Evolutionary conservation across 192 early-diverging fungal genomes (phyloP), one percentile per base, ranked within the genome.

Genomic region (Rhizophagus clarus): DNA sequence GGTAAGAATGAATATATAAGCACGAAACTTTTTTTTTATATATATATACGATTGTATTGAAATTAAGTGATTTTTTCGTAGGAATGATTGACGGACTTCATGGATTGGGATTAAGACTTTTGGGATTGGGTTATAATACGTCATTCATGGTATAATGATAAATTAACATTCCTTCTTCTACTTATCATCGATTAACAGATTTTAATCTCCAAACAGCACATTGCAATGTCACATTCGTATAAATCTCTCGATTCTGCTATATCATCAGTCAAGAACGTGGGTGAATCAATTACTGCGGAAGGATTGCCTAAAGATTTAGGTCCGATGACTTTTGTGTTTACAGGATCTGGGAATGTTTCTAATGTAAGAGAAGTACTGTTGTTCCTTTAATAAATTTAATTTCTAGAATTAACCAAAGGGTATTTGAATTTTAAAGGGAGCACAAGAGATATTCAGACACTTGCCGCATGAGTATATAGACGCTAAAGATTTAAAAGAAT

Each of bases 31-130:
- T 22, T 56, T 56, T 10, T 56, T 56, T 56, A 7, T 7, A 56
- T 6, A n/a, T n/a, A n/a, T n/a, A n/a, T 17, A 6, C 6, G 6
- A 17, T 7, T 7, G 20, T 22, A 22, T 56, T 56, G 22, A 40
- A 22, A 15, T 31, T 26, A 45, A 12, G 10, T n/a, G 2, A 8
- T n/a, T 72, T 28, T 26, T 40, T 47, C 14, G 10, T 51, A 88
- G 89, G 91, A 40, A 94, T 97, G 92, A 92, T 99, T 76, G 97
- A 99, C 73, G 89, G 92, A 8, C 84, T 98, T 22, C 97, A 99
- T 74, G 96, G 94, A 20, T 88, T 99, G 74, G 98, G 98, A 5
- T 93, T 95, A 80, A 88, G 97, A 15, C 84, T 99, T 70, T 89
- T 99, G 31, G 96, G 95, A 4, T 82, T 93, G 7, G 98, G 97